Percentiles rank a stretch among this genome's conserved stretches.
phyloP scores from a whole-genome alignment of 2,329 filamentous ascomycete genomes.

The Aaosphaeria arxii region DNA sequence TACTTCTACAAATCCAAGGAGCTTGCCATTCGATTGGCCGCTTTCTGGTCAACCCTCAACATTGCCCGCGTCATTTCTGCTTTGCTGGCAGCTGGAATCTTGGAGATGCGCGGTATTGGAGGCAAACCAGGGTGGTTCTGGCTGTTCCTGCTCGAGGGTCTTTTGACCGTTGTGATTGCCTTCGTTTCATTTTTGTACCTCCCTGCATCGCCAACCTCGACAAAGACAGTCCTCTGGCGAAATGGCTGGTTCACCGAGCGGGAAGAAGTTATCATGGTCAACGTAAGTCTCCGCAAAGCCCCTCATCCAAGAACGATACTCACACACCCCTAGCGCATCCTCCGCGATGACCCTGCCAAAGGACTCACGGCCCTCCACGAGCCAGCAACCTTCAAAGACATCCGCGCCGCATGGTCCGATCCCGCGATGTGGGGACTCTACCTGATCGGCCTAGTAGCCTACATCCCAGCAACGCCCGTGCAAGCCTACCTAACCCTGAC shows the following conservation, averaged over 20 bases:
- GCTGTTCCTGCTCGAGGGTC: slow-evolving; percentile 47
- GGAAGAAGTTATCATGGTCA: slow-evolving; percentile 68
- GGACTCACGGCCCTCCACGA: slow-evolving; percentile 57
- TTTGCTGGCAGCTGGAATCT: slow-evolving; percentile 52
- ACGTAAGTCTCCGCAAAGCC: slow-evolving; percentile 23
- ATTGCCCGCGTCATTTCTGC: slow-evolving; percentile 50
- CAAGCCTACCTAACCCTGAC: slow-evolving; percentile 39
- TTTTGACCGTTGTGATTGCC: slow-evolving; percentile 28
- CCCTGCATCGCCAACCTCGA: slow-evolving; percentile 51
- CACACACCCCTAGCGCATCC: slow-evolving; percentile 37
- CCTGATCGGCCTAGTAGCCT: slow-evolving; percentile 43
- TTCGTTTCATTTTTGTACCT: slow-evolving; percentile 31
- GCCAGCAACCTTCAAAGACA: slow-evolving; percentile 45
- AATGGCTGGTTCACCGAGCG: slow-evolving; percentile 64
- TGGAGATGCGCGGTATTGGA: slow-evolving; percentile 48
- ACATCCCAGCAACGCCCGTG: slow-evolving; percentile 36
- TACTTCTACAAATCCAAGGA: slow-evolving; percentile 75
- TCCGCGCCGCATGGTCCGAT: slow-evolving; percentile 51
- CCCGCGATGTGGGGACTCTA: slow-evolving; percentile 58
- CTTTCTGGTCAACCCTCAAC: slow-evolving; percentile 68
- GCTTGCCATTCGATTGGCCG: slow-evolving; percentile 63
- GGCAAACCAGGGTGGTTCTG: slow-evolving; percentile 55
- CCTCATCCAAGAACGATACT: neutral
- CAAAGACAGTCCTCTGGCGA: slow-evolving; percentile 37
- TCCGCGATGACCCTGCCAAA: slow-evolving; percentile 55